Base-by-base conservation (phyloP, 2,329 filamentous ascomycete genomes). In the Beauveria scarabaeidicola region DNA sequence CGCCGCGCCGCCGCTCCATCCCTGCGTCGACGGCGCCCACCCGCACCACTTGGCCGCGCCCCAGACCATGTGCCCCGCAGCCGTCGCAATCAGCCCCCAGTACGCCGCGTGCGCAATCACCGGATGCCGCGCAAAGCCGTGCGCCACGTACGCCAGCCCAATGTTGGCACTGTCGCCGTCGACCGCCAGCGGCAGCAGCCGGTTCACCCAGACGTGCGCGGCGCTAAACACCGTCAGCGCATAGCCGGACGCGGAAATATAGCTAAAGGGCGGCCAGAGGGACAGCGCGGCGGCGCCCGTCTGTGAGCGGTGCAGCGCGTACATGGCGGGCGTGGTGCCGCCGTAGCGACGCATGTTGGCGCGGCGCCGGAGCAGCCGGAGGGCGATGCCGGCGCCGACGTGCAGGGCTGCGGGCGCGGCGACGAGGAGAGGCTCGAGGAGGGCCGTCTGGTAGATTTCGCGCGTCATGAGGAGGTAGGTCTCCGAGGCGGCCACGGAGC, bases 141-240 rank as follows among this genome's bases (percentile, higher is more conserved):
- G 92, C 13, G 87, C 84, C 8, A 97, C 86, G 70, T 89, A 97
- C 13, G 84, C 86, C 13, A 97, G 77, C 0, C 90, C 89, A 44
- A 97, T 86, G 58, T 93, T 87, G n/a, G 90, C 89, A 67, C 86
- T 91, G 61, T 92, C 91, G 7, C 92, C 92, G 58, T 95, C 89
- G 48, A 91, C 81, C 29, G 83, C 77, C 38, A 92, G 73, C 2
- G 94, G 93, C 27, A 95, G 77, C 3, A 84, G 74, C 38, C 93
- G 84, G 71, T 95, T 96, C 61, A 91, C 79, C 63, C 86, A 82
- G 3, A 87, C 81, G 72, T 97, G 93, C 6, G 84, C 84, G 1
- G 80, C 77, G 27, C 93, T 78, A 21, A 93, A 74, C 0, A 82
- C 80, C 1, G 83, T 70, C 19, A 95, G 78, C 0, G 79, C 73